phyloP scores from a whole-genome alignment of 305 asterid genomes.

The Plantago lanceolata region DNA sequence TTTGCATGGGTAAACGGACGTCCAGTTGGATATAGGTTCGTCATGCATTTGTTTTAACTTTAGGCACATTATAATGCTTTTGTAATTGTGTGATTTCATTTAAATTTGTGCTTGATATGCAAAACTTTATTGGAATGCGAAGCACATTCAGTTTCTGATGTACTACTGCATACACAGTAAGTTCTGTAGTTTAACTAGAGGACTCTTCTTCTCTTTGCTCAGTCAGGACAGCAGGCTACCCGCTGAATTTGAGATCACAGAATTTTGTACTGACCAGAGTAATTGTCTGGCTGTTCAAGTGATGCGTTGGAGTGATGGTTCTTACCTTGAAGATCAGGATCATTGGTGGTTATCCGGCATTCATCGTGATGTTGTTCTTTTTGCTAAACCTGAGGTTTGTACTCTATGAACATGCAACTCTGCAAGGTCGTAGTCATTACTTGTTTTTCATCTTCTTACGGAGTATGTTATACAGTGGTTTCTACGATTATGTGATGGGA shows the following conservation, averaged over 20 bases:
- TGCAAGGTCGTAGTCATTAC: background rate
- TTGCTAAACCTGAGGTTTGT: conserved; percentile 87
- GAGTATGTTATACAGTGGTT: conserved; percentile 16
- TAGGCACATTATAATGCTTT: conserved; percentile 13
- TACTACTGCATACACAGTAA: background rate
- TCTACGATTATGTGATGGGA: conserved; percentile 13
- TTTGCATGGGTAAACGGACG: conserved; percentile 89
- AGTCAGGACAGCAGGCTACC: conserved; percentile 99
- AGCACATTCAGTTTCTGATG: background rate
- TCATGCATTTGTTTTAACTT: conserved; percentile 22
- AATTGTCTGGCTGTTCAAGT: conserved; percentile 93
- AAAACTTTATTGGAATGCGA: background rate
- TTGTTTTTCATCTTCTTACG: background rate
- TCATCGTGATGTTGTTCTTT: conserved; percentile 90
- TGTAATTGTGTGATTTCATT: conserved; percentile 11
- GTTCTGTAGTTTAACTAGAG: conserved; percentile 5
- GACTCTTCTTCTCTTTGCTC: conserved; percentile 26
- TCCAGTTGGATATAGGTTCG: conserved; percentile 88
- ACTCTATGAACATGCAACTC: conserved; percentile 9
- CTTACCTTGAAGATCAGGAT: conserved; percentile 99
- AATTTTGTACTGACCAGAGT: conserved; percentile 60
- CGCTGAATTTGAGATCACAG: conserved; percentile 96
- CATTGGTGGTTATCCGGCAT: conserved; percentile 99
- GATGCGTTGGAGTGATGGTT: conserved; percentile 95
- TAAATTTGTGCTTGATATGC: conserved; percentile 6